Evolutionary conservation across 2,329 filamentous ascomycete species (phyloP).

Genomic region (Emericellopsis cladophorae): DNA sequence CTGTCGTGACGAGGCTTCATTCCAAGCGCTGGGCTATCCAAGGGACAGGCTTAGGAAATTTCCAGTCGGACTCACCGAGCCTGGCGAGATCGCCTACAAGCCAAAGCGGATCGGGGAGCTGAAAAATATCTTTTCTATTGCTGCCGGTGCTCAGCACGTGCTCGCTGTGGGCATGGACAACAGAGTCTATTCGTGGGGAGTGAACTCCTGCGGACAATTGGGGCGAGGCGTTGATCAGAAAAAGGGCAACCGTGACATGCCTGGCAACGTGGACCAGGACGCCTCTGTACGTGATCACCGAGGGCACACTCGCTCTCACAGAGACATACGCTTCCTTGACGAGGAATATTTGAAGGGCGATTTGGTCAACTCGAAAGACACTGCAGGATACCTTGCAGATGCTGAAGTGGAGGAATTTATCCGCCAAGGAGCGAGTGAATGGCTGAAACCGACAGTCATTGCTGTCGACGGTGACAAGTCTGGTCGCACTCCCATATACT

Average conservation of each 20-base stretch:
- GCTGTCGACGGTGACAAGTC: too few relatives aligned
- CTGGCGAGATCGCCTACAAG: conserved; percentile 18
- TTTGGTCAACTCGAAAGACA: too few relatives aligned
- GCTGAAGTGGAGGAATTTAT: too few relatives aligned
- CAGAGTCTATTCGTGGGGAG: conserved; percentile 50
- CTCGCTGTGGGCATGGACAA: conserved; percentile 46
- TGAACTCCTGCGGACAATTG: conserved; percentile 43
- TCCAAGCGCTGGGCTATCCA: not conserved
- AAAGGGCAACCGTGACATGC: not conserved
- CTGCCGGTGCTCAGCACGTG: conserved; percentile 51
- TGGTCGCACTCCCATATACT: too few relatives aligned
- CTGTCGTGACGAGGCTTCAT: not conserved
- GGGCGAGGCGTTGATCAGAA: conserved; percentile 7
- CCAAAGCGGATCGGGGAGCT: conserved; percentile 40
- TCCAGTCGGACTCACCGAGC: not conserved
- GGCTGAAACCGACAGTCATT: too few relatives aligned
- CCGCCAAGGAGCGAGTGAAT: too few relatives aligned
- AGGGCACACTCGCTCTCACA: not conserved
- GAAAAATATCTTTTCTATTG: conserved; percentile 44
- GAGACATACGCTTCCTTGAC: not conserved
- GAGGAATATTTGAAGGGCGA: too few relatives aligned
- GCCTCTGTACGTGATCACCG: not conserved
- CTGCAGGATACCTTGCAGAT: too few relatives aligned
- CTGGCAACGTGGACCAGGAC: not conserved
- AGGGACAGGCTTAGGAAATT: not conserved